Base-by-base conservation (phyloP, 2,329 filamentous ascomycete species). In the Talaromyces sp. region DNA sequence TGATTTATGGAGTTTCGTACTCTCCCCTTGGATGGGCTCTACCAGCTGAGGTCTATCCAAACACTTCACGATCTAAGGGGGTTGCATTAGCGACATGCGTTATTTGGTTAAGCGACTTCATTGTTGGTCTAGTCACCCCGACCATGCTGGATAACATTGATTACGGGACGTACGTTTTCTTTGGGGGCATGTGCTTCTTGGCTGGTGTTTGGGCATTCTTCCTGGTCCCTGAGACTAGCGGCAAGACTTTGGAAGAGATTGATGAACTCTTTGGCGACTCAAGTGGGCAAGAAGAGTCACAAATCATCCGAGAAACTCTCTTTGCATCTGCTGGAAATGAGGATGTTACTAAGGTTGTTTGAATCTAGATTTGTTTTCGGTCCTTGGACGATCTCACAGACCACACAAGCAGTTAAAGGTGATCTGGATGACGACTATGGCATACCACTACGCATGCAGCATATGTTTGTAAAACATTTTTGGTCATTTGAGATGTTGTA, bases 31-130 rank as follows among this genome's bases (percentile, higher is more conserved):
- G 36, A 30, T 58, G 56, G 56, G 56, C 56, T 15, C 27, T 58
- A 28, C 56, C 56, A 9, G 33, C 56, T 11, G 56, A 58, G 13
- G 47, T 58, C 42, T 58, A 47, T 39, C 56, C 56, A 17, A 47
- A 30, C 39, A 49, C 42, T 9, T 47, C 44, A 22, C 55, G 56
- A 17, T 49, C 44, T 13, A 49, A 49, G 11, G 44, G 44, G 11
- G 44, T 49, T 11, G 44, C 44, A 49, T 49, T 49, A 17, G 44
- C 44, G 11, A 49, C 44, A 6, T 49, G 44, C 22, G 11, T 25
- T 49, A 49, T 49, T 49, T 49, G 44, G 44, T 25, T 49, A 49
- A 22, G 44, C 22, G 44, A 49, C 44, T 49, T 49, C 22, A 25
- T 49, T 49, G 17, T 49, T 25, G 44, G 44, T 2, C 11, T 25